A percentile compares a stretch with the other conserved stretches of the same genome.
phyloP scores from a whole-genome alignment of 768 basidiomycete genomes.

The Erythrobasidium yunnanense region DNA sequence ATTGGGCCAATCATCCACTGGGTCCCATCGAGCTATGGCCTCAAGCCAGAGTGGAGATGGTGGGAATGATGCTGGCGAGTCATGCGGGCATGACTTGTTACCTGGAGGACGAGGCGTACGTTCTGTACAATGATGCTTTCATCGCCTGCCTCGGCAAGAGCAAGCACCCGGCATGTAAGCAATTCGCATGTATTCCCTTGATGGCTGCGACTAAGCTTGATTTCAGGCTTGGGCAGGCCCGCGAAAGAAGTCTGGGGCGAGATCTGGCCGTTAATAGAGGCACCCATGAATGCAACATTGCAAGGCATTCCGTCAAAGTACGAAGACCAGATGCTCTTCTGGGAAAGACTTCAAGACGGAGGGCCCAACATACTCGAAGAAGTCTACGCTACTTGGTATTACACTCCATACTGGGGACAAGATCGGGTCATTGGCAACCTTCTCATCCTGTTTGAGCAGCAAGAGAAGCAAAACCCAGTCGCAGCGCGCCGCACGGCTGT shows the following conservation, averaged over 20 bases:
- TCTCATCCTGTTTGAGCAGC: conserved; percentile 20
- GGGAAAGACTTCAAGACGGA: conserved; percentile 14
- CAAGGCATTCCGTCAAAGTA: background rate
- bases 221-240: conserved; percentile 1
- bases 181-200: no score
- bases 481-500: background rate
- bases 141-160: background rate
- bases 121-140: conserved; percentile 29
- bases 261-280: conserved; percentile 24
- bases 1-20: conserved; percentile 18
- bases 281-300: background rate
- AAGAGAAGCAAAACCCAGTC: conserved; percentile 7
- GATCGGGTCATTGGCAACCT: conserved; percentile 25
- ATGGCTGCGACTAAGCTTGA: background rate
- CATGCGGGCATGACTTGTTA: conserved; percentile 20
- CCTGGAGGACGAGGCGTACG: conserved; percentile 6
- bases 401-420: conserved; percentile 12
- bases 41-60: conserved; percentile 15
- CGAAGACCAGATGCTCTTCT: conserved; percentile 17
- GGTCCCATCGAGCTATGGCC: conserved; percentile 21
- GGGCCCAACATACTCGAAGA: conserved; percentile 13
- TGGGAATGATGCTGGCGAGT: conserved; percentile 5
- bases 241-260: conserved; percentile 26
- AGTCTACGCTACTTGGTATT: conserved; percentile 21
- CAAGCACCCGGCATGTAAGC: conserved; percentile 5